Conservation (phyloP, 768 basidiomycete species). For the Amanita subjunquillea region DNA sequence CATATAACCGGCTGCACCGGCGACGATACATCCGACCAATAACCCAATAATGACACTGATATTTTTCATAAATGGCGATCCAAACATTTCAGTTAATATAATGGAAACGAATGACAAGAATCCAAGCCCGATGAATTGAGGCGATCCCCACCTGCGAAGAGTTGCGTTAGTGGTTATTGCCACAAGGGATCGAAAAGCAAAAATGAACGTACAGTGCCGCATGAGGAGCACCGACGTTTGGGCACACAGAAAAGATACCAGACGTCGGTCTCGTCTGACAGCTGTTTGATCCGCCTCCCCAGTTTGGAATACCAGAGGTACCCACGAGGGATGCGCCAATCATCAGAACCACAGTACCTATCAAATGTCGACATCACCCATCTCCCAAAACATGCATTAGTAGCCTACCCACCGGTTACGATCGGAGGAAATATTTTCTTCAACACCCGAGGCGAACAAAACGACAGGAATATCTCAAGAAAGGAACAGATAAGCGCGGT, state of each 20-base stretch:
- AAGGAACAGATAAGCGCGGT: slow-evolving; percentile 72
- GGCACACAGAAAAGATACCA: slow-evolving; percentile 66
- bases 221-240: slow-evolving; percentile 56
- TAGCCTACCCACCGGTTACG: slow-evolving; percentile 44
- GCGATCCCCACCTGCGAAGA: slow-evolving; percentile 56
- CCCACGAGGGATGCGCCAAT: slow-evolving; percentile 76
- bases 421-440: slow-evolving; percentile 71
- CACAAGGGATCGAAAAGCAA: not conserved
- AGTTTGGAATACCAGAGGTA: slow-evolving; percentile 63
- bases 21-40: slow-evolving; percentile 70
- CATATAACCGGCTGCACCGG: slow-evolving; percentile 73
- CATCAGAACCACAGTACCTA: slow-evolving; percentile 70
- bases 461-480: slow-evolving; percentile 71
- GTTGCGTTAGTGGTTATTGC: not conserved
- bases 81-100: slow-evolving; percentile 72
- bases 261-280: slow-evolving; percentile 51
- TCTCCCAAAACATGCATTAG: not conserved
- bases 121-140: slow-evolving; percentile 79
- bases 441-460: slow-evolving; percentile 54
- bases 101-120: slow-evolving; percentile 76
- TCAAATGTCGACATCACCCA: not conserved
- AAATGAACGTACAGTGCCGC: slow-evolving; percentile 42
- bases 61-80: slow-evolving; percentile 79
- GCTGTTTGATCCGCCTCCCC: slow-evolving; percentile 77
- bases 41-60: slow-evolving; percentile 69